These are phyloP conservation scores for Melampsora americana DNA, from an alignment of 1,284 basidiomycete genomes.

Conservation along the genomic window DNA sequence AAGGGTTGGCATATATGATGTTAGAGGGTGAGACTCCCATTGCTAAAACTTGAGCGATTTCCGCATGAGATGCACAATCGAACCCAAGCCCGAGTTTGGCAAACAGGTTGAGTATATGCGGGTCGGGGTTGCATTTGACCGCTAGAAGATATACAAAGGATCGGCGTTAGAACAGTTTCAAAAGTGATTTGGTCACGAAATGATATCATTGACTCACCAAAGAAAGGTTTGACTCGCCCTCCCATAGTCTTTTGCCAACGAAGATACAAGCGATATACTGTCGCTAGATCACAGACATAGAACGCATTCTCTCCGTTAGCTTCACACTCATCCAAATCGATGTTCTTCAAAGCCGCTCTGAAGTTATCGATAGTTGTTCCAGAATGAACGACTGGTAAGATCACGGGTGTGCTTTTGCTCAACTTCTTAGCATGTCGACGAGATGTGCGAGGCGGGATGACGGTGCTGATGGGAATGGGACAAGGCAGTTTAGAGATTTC, in stretches of 20 bases:
- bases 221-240: conserved; percentile 82
- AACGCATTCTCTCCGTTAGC: conserved; percentile 85
- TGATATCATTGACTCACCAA: conserved; percentile 61
- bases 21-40: conserved; percentile 61
- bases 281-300: conserved; percentile 88
- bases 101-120: conserved; percentile 83
- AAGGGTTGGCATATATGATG: conserved; percentile 98
- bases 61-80: conserved; percentile 96
- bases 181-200: background rate
- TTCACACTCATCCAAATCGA: conserved; percentile 56
- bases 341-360: conserved; percentile 44
- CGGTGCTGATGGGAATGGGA: background rate
- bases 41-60: conserved; percentile 77
- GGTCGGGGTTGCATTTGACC: conserved; percentile 97
- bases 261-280: conserved; percentile 79
- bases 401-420: background rate
- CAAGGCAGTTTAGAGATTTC: no score
- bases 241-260: conserved; percentile 73
- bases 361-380: conserved; percentile 29
- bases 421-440: conserved; percentile 9
- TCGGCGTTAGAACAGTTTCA: conserved; percentile 16
- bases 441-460: conserved; percentile 30
- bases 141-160: conserved; percentile 58
- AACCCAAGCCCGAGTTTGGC: conserved; percentile 87
- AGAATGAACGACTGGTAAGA: conserved; percentile 23